Percentiles rank a stretch among this genome's conserved stretches.
Conservation (phyloP, 2,329 filamentous ascomycete genomes). For the Ceratocystis harringtonii region DNA sequence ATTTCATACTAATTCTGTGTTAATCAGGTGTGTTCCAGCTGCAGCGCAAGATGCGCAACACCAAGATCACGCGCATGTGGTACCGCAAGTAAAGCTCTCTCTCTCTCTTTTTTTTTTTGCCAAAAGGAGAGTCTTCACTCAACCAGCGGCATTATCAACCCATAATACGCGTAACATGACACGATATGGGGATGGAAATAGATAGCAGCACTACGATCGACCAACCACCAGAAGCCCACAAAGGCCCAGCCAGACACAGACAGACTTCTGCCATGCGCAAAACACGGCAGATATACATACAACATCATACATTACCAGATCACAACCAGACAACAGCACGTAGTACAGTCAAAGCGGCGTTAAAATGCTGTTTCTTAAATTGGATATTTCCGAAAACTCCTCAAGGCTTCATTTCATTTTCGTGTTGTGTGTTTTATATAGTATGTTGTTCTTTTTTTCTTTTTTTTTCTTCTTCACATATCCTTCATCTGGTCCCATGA, state of each 20-base stretch:
- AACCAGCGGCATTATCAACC: not conserved
- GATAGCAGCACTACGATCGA: not conserved
- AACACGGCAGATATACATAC: not conserved
- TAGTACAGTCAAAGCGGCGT: not conserved
- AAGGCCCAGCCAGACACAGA: not conserved
- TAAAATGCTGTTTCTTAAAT: not conserved
- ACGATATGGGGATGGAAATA: not conserved
- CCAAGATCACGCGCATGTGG: constrained; percentile 41
- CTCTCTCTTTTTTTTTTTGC: too few species aligned
- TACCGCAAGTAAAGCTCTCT: constrained; percentile 35
- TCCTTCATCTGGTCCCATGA: not conserved
- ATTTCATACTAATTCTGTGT: not conserved
- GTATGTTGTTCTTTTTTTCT: not conserved
- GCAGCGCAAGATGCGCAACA: constrained; percentile 59
- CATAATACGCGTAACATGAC: not conserved
- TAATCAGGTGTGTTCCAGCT: constrained; percentile 46
- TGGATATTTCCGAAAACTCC: not conserved
- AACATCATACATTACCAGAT: not conserved
- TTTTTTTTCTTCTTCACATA: not conserved
- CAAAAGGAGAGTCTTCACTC: not conserved
- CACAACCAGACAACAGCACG: constrained; percentile 1
- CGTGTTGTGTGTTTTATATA: not conserved
- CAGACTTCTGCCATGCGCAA: not conserved
- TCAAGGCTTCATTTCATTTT: not conserved
- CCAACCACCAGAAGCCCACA: not conserved